A percentile compares a stretch with the other conserved stretches of the same genome.
phyloP scores from a whole-genome alignment of 2,329 filamentous ascomycete species.

The Bipolaris cookei region DNA sequence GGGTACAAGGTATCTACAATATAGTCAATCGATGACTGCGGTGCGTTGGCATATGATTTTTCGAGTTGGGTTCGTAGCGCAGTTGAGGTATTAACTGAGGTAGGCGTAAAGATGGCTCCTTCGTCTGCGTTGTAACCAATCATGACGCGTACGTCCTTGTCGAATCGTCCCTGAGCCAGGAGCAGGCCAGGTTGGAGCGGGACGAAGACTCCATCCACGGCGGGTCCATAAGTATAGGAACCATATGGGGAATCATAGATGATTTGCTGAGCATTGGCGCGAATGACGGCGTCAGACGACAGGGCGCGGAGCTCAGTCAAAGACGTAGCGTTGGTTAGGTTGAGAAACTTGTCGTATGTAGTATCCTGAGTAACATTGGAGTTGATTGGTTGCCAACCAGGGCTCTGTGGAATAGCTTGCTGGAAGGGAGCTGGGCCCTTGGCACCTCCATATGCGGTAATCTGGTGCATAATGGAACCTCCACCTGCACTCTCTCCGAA shows the following conservation, averaged over 20 bases:
- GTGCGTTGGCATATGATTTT: conserved; percentile 38
- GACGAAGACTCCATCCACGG: conserved; percentile 44
- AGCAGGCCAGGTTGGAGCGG: conserved; percentile 44
- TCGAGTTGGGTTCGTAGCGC: conserved; percentile 37
- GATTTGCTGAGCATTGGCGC: conserved; percentile 45
- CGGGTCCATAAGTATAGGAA: conserved; percentile 42
- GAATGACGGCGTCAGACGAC: conserved; percentile 39
- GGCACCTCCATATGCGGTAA: conserved; percentile 49
- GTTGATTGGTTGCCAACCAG: conserved; percentile 47
- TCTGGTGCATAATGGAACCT: conserved; percentile 50
- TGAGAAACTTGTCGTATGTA: conserved; percentile 39
- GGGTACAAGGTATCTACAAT: conserved; percentile 58
- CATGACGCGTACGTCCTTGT: conserved; percentile 45
- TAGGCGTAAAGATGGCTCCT: conserved; percentile 54
- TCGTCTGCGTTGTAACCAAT: conserved; percentile 55
- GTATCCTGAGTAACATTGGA: conserved; percentile 40
- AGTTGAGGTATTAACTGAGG: conserved; percentile 44
- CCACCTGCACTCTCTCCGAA: conserved; percentile 50
- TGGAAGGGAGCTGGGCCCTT: conserved; percentile 50
- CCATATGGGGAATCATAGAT: conserved; percentile 43
- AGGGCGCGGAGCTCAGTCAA: conserved; percentile 45
- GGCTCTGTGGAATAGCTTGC: conserved; percentile 48
- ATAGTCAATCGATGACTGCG: conserved; percentile 47
- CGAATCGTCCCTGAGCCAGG: conserved; percentile 47
- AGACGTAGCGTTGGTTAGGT: conserved; percentile 41